Evolutionary conservation across 345 rosid genomes (phyloP), one percentile per base, ranked within the genome.

Genomic region (Hibiscus tridactylites): DNA sequence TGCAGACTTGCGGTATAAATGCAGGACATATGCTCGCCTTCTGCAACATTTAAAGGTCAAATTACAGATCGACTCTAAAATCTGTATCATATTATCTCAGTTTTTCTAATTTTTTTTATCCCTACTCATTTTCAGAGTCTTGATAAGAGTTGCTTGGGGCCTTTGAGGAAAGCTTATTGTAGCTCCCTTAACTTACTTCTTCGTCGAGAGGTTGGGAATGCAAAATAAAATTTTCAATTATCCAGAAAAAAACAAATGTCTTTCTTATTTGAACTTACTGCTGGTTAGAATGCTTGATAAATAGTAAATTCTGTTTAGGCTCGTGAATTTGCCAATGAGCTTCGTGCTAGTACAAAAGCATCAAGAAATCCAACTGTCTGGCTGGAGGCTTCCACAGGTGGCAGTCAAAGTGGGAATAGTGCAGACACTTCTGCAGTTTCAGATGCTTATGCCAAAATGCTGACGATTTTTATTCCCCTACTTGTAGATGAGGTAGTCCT

Each of bases 11-110:
- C 85, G 99, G 77, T 95, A 95, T 82, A 95, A 92, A 82, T 95
- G 99, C 84, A 85, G 99, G 84, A 92, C 97, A 75, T 95, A 95
- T 86, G 98, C 99, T 79, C 99, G 99, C 62, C 92, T 95, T 74
- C 83, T 95, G 74, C 98, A 92, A 81, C 98, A 92, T 84, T 78
- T 95, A 76, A 95, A 95, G 98, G 99, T 91, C 68, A 67, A 50
- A 46, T 50, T 35, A 67, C 74, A 61, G 31, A 71, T 35, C 47
- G 68, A 46, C 65, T 61, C 15, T 57, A 46, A 65, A 46, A 52
- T 77, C 42, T 50, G 42, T 69, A 56, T 44, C 70, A 54, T 9
- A 46, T 17, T 54, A 5, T 65, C 56, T 44, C 70, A 37, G 6
- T 59, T 73, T 50, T 61, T 49, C 73, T 77, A 52, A 82, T 21